Evolutionary conservation across 805 yeast genomes (phyloP), one percentile per base, ranked within the genome.

Genomic region (Metschnikowia peoriensis): DNA sequence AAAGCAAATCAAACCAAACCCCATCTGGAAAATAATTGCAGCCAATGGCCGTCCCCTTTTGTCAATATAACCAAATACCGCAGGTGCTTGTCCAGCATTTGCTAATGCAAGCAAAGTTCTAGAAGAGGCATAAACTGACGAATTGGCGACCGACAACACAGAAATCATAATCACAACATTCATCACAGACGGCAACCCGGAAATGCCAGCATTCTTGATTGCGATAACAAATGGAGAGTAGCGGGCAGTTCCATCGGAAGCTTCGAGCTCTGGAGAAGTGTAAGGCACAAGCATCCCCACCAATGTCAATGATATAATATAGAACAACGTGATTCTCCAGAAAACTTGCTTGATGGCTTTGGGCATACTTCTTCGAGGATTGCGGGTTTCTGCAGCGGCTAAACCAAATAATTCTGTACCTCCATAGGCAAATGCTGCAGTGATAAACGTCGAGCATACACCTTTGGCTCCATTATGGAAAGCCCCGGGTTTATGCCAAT

Each of bases 121-220:
- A 44, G 91, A 85, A 55, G 85, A 80, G 16, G 85, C 88, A 65
- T 78, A 87, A 40, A 86, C 81, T 1, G 91, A 81, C 22, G 90
- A 82, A 72, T 86, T 87, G 58, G 89, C 91, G 50, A 86, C 73
- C 38, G 77, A 69, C 43, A 73, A 65, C 35, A 73, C 66, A 1
- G 77, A 66, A 12, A 73, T 65, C 49, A 73, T 62, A 12, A 73
- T 74, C 27, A 73, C 65, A 41, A 73, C 77, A 53, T 73, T 73
- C 64, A 73, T 72, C 34, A 73, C 72, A 1, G 77, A 71, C 8
- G 78, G 77, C 50, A 73, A 65, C 5, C 66, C 78, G 41, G 66
- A 64, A 49, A 73, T 73, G n/a, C 76, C 73, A 4, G 75, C 78
- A 10, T 64, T 62, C 54, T 68, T 64, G 56, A 73, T 73, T 34